Evolutionary conservation across 2,329 filamentous ascomycete genomes (phyloP).

Genomic region (Coniochaeta prunicola): DNA sequence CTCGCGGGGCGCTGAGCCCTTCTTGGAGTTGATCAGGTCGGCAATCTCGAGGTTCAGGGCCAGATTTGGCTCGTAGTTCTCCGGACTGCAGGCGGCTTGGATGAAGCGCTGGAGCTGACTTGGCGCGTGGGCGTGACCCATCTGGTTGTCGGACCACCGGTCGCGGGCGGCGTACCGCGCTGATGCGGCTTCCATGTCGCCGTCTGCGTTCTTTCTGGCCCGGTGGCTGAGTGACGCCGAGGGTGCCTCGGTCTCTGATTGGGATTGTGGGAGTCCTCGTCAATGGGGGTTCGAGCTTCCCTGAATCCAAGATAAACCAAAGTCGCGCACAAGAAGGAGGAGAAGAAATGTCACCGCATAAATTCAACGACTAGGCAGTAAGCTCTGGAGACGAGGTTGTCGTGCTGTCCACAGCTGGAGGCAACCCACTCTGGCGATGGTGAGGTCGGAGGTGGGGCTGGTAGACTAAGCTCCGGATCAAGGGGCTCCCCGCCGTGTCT

Average conservation of each 20-base stretch:
- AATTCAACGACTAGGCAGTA: background rate
- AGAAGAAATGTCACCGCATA: background rate
- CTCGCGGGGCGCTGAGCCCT: constrained; percentile 91
- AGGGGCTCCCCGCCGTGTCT: background rate
- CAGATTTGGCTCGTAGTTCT: constrained; percentile 97
- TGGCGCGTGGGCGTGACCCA: constrained; percentile 62
- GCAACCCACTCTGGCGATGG: background rate
- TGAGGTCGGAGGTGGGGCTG: background rate
- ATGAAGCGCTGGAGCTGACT: constrained; percentile 94
- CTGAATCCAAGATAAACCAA: background rate
- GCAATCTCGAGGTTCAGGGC: constrained; percentile 93
- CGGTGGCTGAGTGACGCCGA: background rate
- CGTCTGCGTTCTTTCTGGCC: background rate
- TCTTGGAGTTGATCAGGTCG: constrained; percentile 95
- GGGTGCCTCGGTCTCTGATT: background rate
- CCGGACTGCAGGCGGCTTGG: constrained; percentile 89
- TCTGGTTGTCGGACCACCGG: constrained; percentile 66
- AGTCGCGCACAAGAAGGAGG: background rate
- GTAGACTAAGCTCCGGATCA: background rate
- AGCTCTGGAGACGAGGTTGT: background rate
- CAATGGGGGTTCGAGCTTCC: background rate
- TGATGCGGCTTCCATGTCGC: constrained; percentile 82
- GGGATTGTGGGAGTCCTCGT: constrained; percentile 2
- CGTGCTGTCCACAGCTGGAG: background rate
- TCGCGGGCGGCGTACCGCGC: constrained; percentile 92